Evolutionary conservation across 768 basidiomycete genomes (phyloP).

Genomic region (Mrakia blollopis): DNA sequence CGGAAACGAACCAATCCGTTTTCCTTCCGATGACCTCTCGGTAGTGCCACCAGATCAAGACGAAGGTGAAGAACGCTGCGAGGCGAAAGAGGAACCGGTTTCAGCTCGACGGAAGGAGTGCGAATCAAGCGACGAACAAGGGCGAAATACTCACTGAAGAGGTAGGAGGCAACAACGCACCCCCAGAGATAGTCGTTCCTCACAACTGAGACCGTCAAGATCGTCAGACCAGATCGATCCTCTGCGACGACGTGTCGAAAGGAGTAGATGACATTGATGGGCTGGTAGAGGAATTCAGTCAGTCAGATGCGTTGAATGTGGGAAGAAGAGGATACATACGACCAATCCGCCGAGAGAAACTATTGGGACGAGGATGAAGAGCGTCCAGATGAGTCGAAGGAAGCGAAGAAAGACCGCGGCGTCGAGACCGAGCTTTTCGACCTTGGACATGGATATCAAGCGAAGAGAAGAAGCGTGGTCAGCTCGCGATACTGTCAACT

Average conservation of each 20-base stretch:
- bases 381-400: constrained; percentile 11
- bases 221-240: background rate
- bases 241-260: background rate
- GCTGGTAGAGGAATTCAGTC: background rate
- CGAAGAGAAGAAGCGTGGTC: background rate
- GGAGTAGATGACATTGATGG: constrained; percentile 18
- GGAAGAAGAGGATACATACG: background rate
- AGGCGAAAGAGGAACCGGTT: background rate
- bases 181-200: constrained; percentile 5
- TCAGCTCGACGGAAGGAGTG: too few relatives aligned
- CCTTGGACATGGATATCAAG: background rate
- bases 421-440: constrained; percentile 15
- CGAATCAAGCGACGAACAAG: background rate
- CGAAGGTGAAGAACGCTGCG: constrained; percentile 14
- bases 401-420: constrained; percentile 14
- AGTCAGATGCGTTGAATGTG: too few relatives aligned
- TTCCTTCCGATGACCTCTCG: constrained; percentile 4
- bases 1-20: constrained; percentile 8
- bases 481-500: too few relatives aligned
- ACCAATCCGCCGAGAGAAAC: constrained; percentile 8
- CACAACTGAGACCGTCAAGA: background rate
- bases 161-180: background rate
- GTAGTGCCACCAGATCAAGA: constrained; percentile 12
- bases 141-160: constrained; percentile 14
- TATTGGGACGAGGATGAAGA: constrained; percentile 1